phyloP scores from a whole-genome alignment of 83 land plant species.

The Isoetes engelmannii region DNA sequence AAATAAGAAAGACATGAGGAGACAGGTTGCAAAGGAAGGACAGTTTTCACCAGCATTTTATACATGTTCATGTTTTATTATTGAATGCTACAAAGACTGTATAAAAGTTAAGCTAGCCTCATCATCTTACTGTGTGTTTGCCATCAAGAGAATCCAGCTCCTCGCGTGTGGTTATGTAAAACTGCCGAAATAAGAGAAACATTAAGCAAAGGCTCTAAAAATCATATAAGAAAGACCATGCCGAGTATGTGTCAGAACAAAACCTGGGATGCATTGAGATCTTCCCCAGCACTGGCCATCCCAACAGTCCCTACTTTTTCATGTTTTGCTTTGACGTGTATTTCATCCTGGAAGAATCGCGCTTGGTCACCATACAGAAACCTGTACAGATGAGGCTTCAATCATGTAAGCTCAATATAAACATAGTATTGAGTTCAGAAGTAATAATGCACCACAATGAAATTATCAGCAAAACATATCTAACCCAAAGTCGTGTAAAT shows the following conservation, averaged over 20 bases:
- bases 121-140: slow-evolving; percentile 90
- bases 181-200: slow-evolving; percentile 35
- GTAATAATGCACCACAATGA: no score
- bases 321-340: slow-evolving; percentile 81
- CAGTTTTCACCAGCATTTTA: no score
- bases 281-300: slow-evolving; percentile 97
- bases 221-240: slow-evolving; percentile 5
- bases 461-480: no score
- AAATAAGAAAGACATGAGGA: no score
- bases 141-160: slow-evolving; percentile 95
- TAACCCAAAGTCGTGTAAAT: no score
- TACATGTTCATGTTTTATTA: no score
- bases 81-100: no score
- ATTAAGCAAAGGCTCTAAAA: slow-evolving; percentile 1
- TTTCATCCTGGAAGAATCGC: slow-evolving; percentile 82
- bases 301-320: slow-evolving; percentile 79
- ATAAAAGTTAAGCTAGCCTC: no score
- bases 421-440: no score
- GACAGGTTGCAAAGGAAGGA: no score
- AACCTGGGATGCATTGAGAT: slow-evolving; percentile 98
- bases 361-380: slow-evolving; percentile 96
- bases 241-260: background rate
- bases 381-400: slow-evolving; percentile 40
- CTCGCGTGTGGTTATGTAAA: slow-evolving; percentile 79
- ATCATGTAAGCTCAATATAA: no score